A percentile compares a stretch with the other conserved stretches of the same genome.
Conservation (phyloP, 1,139 yeast genomes). For the Taphrina flavorubra region DNA sequence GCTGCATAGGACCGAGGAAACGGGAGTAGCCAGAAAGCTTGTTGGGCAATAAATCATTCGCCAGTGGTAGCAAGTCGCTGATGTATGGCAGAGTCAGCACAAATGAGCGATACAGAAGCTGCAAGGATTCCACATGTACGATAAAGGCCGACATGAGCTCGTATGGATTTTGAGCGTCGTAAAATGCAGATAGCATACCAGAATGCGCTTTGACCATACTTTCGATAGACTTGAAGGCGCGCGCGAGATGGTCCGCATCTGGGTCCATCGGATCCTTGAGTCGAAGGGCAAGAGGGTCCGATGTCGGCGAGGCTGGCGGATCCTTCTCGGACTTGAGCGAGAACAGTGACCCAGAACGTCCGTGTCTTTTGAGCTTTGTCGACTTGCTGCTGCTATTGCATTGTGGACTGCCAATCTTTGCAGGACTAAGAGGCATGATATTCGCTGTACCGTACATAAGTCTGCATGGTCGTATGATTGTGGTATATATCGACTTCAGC, state of each 20-base stretch:
- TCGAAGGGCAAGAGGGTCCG: constrained; percentile 21
- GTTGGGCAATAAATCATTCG: constrained; percentile 28
- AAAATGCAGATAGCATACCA: constrained; percentile 21
- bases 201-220: constrained; percentile 31
- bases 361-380: constrained; percentile 8
- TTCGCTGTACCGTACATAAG: background rate
- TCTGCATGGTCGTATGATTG: constrained; percentile 21
- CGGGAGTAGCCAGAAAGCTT: constrained; percentile 36
- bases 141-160: constrained; percentile 29
- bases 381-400: background rate
- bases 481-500: constrained; percentile 15
- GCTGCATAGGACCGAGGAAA: constrained; percentile 39
- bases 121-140: constrained; percentile 20
- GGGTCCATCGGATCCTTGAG: constrained; percentile 35
- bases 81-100: constrained; percentile 32
- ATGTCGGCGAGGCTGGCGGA: background rate
- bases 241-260: constrained; percentile 29
- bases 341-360: constrained; percentile 23
- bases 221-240: constrained; percentile 33
- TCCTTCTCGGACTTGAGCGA: constrained; percentile 13
- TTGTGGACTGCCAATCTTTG: background rate
- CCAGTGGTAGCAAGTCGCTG: constrained; percentile 10
- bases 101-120: constrained; percentile 24
- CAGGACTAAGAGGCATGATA: background rate
- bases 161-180: constrained; percentile 13